Percentiles rank a stretch among this genome's conserved stretches.
phyloP scores from a whole-genome alignment of 1,284 basidiomycete species.

The Volvariella surrecta region DNA sequence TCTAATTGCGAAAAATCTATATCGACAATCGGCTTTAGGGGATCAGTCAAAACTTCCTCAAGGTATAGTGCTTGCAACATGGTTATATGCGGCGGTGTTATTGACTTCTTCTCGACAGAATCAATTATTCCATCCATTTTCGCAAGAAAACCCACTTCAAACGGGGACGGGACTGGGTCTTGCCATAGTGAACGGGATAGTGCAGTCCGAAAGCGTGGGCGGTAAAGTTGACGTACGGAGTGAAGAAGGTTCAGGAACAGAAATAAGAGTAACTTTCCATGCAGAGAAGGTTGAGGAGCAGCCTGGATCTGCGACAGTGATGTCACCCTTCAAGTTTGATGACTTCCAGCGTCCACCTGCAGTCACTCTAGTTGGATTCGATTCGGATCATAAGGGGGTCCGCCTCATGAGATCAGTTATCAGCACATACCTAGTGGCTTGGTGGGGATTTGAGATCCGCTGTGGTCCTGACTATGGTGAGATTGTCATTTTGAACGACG shows the following conservation, averaged over 20 bases:
- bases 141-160: conserved; percentile 87
- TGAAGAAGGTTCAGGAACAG: conserved; percentile 86
- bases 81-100: not conserved
- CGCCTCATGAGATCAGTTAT: conserved; percentile 61
- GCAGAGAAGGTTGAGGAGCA: conserved; percentile 49
- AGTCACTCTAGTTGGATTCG: conserved; percentile 73
- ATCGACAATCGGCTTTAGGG: conserved; percentile 38
- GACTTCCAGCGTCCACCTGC: conserved; percentile 37
- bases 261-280: conserved; percentile 83
- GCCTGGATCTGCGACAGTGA: conserved; percentile 20
- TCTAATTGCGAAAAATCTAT: conserved; percentile 1
- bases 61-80: conserved; percentile 32
- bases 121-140: conserved; percentile 95
- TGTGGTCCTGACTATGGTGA: conserved; percentile 47
- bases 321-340: conserved; percentile 40
- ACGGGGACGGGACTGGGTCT: conserved; percentile 94
- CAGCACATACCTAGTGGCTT: conserved; percentile 56
- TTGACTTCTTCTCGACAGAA: conserved; percentile 47
- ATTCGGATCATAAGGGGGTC: conserved; percentile 56
- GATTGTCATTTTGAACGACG: conserved; percentile 81
- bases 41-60: conserved; percentile 82
- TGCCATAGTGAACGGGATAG: conserved; percentile 92
- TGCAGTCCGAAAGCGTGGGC: conserved; percentile 78
- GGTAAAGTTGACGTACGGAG: conserved; percentile 89
- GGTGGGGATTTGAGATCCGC: conserved; percentile 71